Base-by-base conservation (phyloP, 768 basidiomycete species). In the Lyophyllum semitale region DNA sequence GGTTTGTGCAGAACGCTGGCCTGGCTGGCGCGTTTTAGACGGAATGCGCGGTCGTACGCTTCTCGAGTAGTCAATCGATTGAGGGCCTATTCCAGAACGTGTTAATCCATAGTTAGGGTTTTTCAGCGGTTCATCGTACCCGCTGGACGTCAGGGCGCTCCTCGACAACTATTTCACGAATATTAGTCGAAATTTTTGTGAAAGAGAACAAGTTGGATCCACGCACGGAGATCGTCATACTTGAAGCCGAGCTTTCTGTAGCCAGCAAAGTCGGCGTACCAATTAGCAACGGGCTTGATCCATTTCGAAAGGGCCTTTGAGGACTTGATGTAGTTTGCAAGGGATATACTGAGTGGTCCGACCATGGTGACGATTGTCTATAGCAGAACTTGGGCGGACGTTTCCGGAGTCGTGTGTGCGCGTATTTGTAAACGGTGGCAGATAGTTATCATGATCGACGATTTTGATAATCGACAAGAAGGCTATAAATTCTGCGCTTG, bases 161-260 rank as follows among this genome's bases (percentile, higher is more conserved):
- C 70, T 93, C 91, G 50, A 88, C 75, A 59, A 96, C 89, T 85
- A 60, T 53, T 40, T 47, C 15, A 60, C 37, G 25, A 48, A 45
- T 33, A 50, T 20, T 49, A 35, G 25, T 45, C n/a, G 62, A 49
- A 53, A 51, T 48, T 47, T 23, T 48, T n/a, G 44, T 51, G 48
- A 53, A 9, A 40, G 25, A 53, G 50, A 45, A 53, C 53, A 62
- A 37, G 59, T 50, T 53, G 33, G 55, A 50, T 52, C 8, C 25
- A 83, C 92, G 72, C 63, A 94, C 92, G 78, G 66, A 99, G 84
- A 81, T 99, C 96, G 71, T 99, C 96, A 70, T 97, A 95, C 67
- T 82, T 85, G 74, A 98, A 84, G 62, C 96, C 96, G 66, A 91
- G 80, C 66, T 86, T 80, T 63, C 96, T 84, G 80, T 95, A 91